Base-by-base conservation (phyloP, 371 early-diverging fungal species). In the Capillidium heterosporum region DNA sequence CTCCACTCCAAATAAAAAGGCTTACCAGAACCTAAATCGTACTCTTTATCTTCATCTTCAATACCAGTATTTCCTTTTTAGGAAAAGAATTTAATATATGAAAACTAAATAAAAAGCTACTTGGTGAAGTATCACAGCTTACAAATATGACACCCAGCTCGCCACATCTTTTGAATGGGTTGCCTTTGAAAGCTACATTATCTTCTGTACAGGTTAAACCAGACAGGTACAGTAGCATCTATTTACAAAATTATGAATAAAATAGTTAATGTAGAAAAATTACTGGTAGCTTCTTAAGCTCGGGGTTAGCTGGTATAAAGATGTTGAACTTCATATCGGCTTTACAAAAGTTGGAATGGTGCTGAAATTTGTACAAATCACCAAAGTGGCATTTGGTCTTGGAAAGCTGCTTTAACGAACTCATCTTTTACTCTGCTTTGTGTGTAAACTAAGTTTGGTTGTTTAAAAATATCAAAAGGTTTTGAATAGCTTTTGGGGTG, bases 51-150 rank as follows among this genome's bases (percentile, higher is more conserved):
- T 39, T 72, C 75, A 1, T 72, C 75, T 55, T 71, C 70, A 60
- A 74, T 69, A 35, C 54, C 60, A 24, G 70, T 67, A 48, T 67
- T 69, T 50, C 70, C 71, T 71, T 56, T 41, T 42, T 27, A 44
- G 46, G 11, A 35, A 39, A 52, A 56, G 7, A 43, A 28, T 32
- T 7, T 46, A 29, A 21, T 19, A 27, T 32, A 17, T 23, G 32
- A 47, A 29, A 31, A 44, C 7, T 40, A 17, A 3, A 24, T 35
- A 31, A 21, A 2, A 32, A 17, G 10, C 58, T 69, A 76, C 87
- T 73, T 17, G 89, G 89, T 50, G 80, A 79, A 15, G 90, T 87
- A 67, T 89, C 89, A 11, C 89, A 88, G 23, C 76, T 76, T 31
- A 89, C 67, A 8, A 89, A 63, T 19, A 78, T 79, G 32, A 89